Evolutionary conservation across 2,329 filamentous ascomycete species (phyloP).

Genomic region (Xylariaceae sp.): DNA sequence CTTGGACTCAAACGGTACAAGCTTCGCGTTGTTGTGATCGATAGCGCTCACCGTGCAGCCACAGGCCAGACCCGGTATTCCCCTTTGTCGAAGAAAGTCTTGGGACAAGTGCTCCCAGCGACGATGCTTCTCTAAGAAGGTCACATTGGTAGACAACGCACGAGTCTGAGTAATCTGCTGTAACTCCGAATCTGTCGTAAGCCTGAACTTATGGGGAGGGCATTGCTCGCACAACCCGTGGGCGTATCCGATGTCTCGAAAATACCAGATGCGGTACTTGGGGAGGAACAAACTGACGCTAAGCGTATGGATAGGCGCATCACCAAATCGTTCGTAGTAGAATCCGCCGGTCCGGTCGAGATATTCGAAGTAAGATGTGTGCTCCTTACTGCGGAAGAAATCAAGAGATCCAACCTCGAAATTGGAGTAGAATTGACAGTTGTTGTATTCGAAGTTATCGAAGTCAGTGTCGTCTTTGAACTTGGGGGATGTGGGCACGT

Average conservation of each 20-base stretch:
- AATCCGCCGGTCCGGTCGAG: slow-evolving; percentile 46
- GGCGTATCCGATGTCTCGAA: slow-evolving; percentile 42
- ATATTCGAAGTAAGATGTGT: slow-evolving; percentile 45
- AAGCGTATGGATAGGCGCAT: slow-evolving; percentile 49
- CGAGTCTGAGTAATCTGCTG: slow-evolving; percentile 11
- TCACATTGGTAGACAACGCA: slow-evolving; percentile 17
- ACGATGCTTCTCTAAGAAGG: slow-evolving; percentile 31
- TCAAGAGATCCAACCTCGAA: slow-evolving; percentile 50
- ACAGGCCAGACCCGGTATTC: slow-evolving; percentile 32
- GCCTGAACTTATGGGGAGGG: slow-evolving; percentile 27
- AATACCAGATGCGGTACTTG: slow-evolving; percentile 47
- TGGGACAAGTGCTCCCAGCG: slow-evolving; percentile 36
- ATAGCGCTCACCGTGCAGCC: slow-evolving; percentile 40
- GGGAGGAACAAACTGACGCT: slow-evolving; percentile 50
- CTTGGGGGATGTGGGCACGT: background rate
- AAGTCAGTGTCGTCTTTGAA: slow-evolving; percentile 12
- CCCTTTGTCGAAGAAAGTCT: slow-evolving; percentile 37
- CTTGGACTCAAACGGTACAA: slow-evolving; percentile 43
- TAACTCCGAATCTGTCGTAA: slow-evolving; percentile 16
- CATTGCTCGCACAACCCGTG: slow-evolving; percentile 41
- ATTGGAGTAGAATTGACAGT: slow-evolving; percentile 47
- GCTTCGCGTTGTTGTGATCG: slow-evolving; percentile 42
- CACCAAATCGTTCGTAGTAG: slow-evolving; percentile 43
- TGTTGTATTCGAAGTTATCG: slow-evolving; percentile 41
- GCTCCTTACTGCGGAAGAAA: slow-evolving; percentile 46